A percentile compares a stretch with the other conserved stretches of the same genome.
Conservation (phyloP, 257 asterid genomes). For the Vinca minor region DNA sequence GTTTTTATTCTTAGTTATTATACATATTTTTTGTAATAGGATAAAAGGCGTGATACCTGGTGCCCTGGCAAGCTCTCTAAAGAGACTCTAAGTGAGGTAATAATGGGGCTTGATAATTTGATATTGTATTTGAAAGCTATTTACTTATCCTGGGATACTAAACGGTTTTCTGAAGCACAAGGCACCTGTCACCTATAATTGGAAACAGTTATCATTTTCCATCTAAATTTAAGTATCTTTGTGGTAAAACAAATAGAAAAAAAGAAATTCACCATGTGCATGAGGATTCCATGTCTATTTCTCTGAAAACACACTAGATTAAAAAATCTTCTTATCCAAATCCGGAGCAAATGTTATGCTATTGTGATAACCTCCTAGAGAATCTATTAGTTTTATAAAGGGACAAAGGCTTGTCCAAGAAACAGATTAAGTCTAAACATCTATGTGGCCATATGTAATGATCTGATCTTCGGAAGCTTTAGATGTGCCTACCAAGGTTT, state of each 20-base stretch:
- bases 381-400: background rate
- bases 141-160: background rate
- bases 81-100: conserved; percentile 60
- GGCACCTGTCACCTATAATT: background rate
- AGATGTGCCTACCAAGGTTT: background rate
- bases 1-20: conserved; percentile 15
- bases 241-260: background rate
- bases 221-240: background rate
- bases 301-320: background rate
- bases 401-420: background rate
- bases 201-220: background rate
- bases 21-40: conserved; percentile 30
- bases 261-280: background rate
- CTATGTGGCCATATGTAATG: background rate
- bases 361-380: background rate
- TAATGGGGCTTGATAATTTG: background rate
- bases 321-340: background rate
- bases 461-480: background rate
- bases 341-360: background rate
- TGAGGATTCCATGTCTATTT: background rate
- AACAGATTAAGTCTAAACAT: background rate
- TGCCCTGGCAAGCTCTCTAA: conserved; percentile 67
- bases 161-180: background rate
- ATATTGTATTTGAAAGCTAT: background rate
- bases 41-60: conserved; percentile 93